Evolutionary conservation across 768 basidiomycete species (phyloP), one percentile per base, ranked within the genome.

Genomic region (Lepiota brunneoincarnata): DNA sequence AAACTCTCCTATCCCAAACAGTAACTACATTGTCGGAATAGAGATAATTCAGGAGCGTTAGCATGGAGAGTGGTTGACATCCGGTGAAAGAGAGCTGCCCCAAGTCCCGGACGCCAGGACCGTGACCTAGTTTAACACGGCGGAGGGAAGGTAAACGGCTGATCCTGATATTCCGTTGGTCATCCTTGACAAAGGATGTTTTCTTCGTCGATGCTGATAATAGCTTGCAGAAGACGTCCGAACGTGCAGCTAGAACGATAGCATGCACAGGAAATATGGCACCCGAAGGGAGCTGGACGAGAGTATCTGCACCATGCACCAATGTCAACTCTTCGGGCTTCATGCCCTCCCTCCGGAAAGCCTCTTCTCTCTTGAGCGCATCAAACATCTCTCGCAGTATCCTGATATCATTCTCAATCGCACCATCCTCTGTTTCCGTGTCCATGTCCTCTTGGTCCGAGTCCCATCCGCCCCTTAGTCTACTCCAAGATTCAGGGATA

Each of bases 21-120:
- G 91, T 84, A 10, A 91, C 73, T 1, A 95, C 68, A 37, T 85
- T 80, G 65, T 99, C 96, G 1, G 89, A 80, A 68, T 98, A 98
- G n/a, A 98, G 68, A 63, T 93, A 98, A 20, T 84, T 78, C 17
- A 97, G 67, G 17, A 98, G 72, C 18, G 96, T 76, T 14, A 97
- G 78, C 14, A 87, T 68, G 0, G 91, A 72, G 6, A 95, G 70
- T 0, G 87, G 76, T 41, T 84, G 80, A 56, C 81, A 82, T 1
- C 82, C 82, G 0, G 72, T 63, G 40, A 96, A 61, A 15, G 65
- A 64, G 1, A 89, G 64, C 11, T 69, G 66, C 10, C 64, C 60
- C 14, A 67, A 45, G 28, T 61, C 61, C 40, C 45, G 36, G 2
- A 66, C 60, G 21, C 64, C 67, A 4, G 54, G 40, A 28, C 63